Evolutionary conservation across 495 filamentous ascomycete genomes (phyloP).

Genomic region (Xeromyces bisporus): DNA sequence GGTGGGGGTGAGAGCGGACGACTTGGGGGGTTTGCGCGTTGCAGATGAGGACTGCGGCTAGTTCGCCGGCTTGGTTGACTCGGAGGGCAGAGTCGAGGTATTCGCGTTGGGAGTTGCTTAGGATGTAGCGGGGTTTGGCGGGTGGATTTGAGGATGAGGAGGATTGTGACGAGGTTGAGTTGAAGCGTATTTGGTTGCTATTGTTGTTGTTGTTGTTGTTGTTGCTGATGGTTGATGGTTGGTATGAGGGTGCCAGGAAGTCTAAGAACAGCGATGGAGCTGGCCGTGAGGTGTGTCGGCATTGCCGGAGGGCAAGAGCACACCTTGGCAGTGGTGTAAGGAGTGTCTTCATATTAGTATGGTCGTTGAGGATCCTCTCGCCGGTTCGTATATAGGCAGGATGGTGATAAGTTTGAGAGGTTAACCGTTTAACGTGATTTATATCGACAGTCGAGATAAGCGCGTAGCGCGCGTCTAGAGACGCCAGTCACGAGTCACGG

Average conservation of each 20-base stretch:
- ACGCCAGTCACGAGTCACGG: too few species aligned
- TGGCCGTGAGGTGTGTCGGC: constrained; percentile 4
- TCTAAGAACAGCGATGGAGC: constrained; percentile 19
- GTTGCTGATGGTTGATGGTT: too few species aligned
- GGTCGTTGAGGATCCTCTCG: too few species aligned
- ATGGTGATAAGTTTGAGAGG: too few species aligned
- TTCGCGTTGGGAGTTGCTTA: constrained; percentile 51
- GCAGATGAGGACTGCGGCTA: constrained; percentile 78
- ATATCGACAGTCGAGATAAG: too few species aligned
- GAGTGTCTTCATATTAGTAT: constrained; percentile 8
- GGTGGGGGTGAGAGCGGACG: constrained; percentile 60
- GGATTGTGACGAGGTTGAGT: constrained; percentile 12
- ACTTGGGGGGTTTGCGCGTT: constrained; percentile 62
- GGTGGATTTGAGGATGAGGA: constrained; percentile 1
- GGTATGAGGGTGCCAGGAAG: constrained; percentile 28
- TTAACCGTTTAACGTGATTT: too few species aligned
- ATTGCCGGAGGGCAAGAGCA: constrained; percentile 7
- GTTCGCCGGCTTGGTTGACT: constrained; percentile 81
- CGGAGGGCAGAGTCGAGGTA: constrained; percentile 72
- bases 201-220: too few species aligned
- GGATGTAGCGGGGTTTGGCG: constrained; percentile 37
- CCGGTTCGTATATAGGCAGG: too few species aligned
- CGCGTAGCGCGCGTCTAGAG: too few species aligned
- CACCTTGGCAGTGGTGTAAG: constrained; percentile 9
- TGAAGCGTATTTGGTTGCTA: constrained; percentile 13